These are phyloP conservation scores for Aspergillus fumigatus DNA, from an alignment of 2,329 filamentous ascomycete species.

Conservation along the genomic window DNA sequence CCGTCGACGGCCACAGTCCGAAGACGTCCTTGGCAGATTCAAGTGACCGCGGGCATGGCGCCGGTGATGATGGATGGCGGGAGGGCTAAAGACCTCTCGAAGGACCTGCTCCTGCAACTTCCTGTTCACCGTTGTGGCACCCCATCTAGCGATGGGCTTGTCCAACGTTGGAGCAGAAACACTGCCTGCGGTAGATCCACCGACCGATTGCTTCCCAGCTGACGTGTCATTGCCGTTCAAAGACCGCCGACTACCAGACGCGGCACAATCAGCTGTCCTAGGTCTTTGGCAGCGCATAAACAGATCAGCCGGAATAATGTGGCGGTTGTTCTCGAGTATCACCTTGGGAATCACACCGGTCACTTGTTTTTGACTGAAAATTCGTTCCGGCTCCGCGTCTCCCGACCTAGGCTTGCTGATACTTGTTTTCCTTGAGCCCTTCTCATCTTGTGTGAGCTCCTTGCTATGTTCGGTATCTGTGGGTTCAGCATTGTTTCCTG, in stretches of 20 bases:
- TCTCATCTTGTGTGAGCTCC: slow-evolving; percentile 4
- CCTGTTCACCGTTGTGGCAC: slow-evolving; percentile 86
- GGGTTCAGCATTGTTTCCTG: slow-evolving; percentile 24
- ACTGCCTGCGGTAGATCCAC: slow-evolving; percentile 10
- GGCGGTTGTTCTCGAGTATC: slow-evolving; percentile 87
- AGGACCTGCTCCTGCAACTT: slow-evolving; percentile 85
- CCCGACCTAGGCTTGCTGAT: slow-evolving; percentile 13
- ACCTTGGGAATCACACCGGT: slow-evolving; percentile 77
- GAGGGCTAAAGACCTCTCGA: slow-evolving; percentile 83
- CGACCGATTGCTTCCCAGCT: slow-evolving; percentile 6
- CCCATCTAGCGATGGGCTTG: slow-evolving; percentile 63
- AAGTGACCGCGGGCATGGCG: slow-evolving; percentile 62
- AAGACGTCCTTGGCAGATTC: slow-evolving; percentile 51
- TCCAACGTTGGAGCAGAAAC: slow-evolving; percentile 31
- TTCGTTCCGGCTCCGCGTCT: slow-evolving; percentile 40
- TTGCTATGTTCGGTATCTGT: slow-evolving; percentile 10
- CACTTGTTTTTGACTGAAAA: slow-evolving; percentile 72
- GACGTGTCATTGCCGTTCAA: slow-evolving; percentile 15
- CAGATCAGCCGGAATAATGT: slow-evolving; percentile 83
- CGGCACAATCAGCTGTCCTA: slow-evolving; percentile 29
- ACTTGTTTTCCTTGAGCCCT: slow-evolving; percentile 10
- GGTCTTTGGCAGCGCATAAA: slow-evolving; percentile 58
- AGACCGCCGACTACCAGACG: slow-evolving; percentile 17
- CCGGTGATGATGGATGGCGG: slow-evolving; percentile 75
- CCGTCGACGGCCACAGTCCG: slow-evolving; percentile 28